Conservation (phyloP, 768 basidiomycete genomes). For the Lentinus tigrinus region DNA sequence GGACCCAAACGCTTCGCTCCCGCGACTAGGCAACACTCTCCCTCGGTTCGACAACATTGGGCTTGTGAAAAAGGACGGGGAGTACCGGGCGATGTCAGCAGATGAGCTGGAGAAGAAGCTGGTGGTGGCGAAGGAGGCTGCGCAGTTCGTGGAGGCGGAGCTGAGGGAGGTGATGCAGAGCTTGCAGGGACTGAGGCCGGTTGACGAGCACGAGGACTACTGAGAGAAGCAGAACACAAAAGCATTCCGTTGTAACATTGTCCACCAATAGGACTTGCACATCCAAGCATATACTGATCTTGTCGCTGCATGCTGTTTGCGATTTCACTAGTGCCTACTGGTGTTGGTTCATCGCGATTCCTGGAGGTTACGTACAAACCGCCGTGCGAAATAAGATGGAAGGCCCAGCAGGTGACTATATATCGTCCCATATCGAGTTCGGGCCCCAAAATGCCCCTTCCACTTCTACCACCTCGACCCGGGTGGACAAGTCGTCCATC, state of each 20-base stretch:
- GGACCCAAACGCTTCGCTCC: constrained; percentile 70
- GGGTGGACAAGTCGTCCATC: neutral
- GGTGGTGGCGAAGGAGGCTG: constrained; percentile 65
- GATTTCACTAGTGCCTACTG: no score
- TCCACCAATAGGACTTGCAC: no score
- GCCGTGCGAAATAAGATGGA: neutral
- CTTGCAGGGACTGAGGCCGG: constrained; percentile 55
- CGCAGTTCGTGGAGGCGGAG: constrained; percentile 71
- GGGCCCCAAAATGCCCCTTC: constrained; percentile 3
- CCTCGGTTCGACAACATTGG: constrained; percentile 69
- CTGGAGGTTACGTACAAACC: neutral
- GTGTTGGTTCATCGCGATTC: no score
- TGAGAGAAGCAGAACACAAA: neutral
- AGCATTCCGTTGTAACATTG: no score
- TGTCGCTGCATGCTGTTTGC: no score
- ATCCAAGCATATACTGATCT: no score
- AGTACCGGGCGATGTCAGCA: constrained; percentile 51
- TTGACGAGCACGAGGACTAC: constrained; percentile 26
- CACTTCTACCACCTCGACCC: neutral
- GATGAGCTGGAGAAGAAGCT: constrained; percentile 79
- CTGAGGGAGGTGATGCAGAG: constrained; percentile 73
- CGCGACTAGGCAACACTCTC: constrained; percentile 67
- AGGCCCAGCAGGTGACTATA: neutral
- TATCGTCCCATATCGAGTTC: neutral
- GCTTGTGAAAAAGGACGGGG: constrained; percentile 44